Conservation (phyloP, 345 rosid species). For the Erucastrum elatum region DNA sequence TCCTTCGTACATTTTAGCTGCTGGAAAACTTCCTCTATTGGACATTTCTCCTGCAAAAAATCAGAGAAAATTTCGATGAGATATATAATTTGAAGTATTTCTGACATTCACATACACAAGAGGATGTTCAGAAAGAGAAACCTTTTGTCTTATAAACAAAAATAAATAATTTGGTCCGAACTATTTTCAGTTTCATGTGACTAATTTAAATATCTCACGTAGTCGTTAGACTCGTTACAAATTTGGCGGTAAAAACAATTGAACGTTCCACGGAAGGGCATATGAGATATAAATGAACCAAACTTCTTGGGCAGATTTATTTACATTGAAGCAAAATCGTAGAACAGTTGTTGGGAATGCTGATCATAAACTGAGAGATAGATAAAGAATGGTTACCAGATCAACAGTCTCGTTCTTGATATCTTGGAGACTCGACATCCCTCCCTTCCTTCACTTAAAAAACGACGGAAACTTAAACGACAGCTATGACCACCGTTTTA, state of each 20-base stretch:
- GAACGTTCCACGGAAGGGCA: slow-evolving; percentile 41
- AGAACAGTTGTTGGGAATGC: not conserved
- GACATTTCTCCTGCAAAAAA: slow-evolving; percentile 62
- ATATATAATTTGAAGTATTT: not conserved
- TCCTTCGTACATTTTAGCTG: slow-evolving; percentile 76
- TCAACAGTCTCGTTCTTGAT: slow-evolving; percentile 77
- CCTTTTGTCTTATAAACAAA: not conserved
- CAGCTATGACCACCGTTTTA: not conserved
- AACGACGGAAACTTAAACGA: not conserved
- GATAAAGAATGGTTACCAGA: slow-evolving; percentile 45
- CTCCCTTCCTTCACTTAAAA: slow-evolving; percentile 32
- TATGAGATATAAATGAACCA: not conserved
- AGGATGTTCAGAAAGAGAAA: slow-evolving; percentile 9
- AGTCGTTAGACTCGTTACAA: not conserved
- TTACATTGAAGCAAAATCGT: slow-evolving; percentile 19
- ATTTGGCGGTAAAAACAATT: not conserved
- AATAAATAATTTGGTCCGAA: too few relatives aligned
- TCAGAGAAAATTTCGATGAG: not conserved
- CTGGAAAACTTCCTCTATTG: slow-evolving; percentile 86
- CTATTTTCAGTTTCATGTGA: not conserved
- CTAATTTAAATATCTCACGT: not conserved
- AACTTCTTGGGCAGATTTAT: not conserved
- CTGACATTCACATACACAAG: not conserved
- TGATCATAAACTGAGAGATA: not conserved
- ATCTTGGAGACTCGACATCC: slow-evolving; percentile 52